phyloP scores from a whole-genome alignment of 176 grass and related monocot species.

The Thinopyrum elongatum region DNA sequence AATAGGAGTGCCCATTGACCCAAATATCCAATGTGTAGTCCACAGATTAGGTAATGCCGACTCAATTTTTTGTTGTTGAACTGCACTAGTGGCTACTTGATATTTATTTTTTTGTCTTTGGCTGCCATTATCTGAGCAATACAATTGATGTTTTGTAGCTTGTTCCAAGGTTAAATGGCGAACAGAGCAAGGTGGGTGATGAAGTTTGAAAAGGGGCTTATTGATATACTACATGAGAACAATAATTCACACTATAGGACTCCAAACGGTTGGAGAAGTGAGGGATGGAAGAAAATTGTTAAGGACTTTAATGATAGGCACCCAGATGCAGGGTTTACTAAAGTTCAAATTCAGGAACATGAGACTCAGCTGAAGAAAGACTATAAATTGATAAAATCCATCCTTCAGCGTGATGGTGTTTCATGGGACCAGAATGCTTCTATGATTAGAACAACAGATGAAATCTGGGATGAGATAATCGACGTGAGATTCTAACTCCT shows the following conservation, averaged over 20 bases:
- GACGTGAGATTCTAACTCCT: slow-evolving; percentile 34
- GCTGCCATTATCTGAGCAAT: not conserved
- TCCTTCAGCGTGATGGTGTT: slow-evolving; percentile 44
- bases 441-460: slow-evolving; percentile 49
- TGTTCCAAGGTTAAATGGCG: slow-evolving; percentile 34
- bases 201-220: slow-evolving; percentile 50
- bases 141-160: not conserved
- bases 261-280: slow-evolving; percentile 43
- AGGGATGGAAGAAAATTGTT: slow-evolving; percentile 51
- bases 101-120: not conserved
- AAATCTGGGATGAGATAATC: slow-evolving; percentile 58
- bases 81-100: not conserved
- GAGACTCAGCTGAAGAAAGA: slow-evolving; percentile 53
- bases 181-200: slow-evolving; percentile 47
- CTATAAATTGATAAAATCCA: slow-evolving; percentile 41
- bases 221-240: slow-evolving; percentile 50
- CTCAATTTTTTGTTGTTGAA: not conserved
- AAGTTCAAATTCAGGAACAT: slow-evolving; percentile 55
- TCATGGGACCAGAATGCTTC: slow-evolving; percentile 48
- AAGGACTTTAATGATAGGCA: slow-evolving; percentile 38
- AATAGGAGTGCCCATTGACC: not conserved
- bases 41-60: not conserved
- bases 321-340: slow-evolving; percentile 46
- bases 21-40: not conserved
- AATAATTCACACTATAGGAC: slow-evolving; percentile 41